Percentiles rank a stretch among this genome's conserved stretches.
Conservation (phyloP, 2,329 filamentous ascomycete species). For the Akanthomyces dipterigenus region DNA sequence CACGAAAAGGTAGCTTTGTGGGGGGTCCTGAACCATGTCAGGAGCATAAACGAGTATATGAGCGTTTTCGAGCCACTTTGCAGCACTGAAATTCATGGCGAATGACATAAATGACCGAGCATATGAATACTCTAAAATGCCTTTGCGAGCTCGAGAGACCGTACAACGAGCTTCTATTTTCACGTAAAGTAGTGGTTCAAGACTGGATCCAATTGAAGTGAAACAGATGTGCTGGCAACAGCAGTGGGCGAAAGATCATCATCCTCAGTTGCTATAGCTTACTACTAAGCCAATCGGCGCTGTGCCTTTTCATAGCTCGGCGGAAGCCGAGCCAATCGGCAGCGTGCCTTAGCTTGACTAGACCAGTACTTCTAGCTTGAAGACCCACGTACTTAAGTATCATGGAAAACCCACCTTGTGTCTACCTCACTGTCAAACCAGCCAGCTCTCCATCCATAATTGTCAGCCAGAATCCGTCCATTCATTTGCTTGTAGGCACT, state of each 20-base stretch:
- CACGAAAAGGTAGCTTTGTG: slow-evolving; percentile 11
- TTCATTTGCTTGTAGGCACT: too few species aligned
- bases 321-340: not conserved
- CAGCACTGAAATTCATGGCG: not conserved
- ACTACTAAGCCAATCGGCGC: not conserved
- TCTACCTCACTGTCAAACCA: too few species aligned
- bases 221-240: too few species aligned
- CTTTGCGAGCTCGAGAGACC: too few species aligned
- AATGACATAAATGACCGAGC: not conserved
- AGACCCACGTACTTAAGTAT: not conserved
- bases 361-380: not conserved
- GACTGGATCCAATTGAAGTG: too few species aligned
- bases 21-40: slow-evolving; percentile 2
- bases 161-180: too few species aligned
- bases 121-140: too few species aligned
- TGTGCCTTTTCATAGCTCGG: not conserved
- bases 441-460: too few species aligned
- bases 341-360: not conserved
- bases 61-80: not conserved
- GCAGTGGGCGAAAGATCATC: not conserved
- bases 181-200: too few species aligned
- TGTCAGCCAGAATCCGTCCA: too few species aligned
- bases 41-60: not conserved
- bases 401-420: too few species aligned
- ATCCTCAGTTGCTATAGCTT: not conserved